Conservation (phyloP, 163 green algal genomes). For the Volvox carteri region DNA sequence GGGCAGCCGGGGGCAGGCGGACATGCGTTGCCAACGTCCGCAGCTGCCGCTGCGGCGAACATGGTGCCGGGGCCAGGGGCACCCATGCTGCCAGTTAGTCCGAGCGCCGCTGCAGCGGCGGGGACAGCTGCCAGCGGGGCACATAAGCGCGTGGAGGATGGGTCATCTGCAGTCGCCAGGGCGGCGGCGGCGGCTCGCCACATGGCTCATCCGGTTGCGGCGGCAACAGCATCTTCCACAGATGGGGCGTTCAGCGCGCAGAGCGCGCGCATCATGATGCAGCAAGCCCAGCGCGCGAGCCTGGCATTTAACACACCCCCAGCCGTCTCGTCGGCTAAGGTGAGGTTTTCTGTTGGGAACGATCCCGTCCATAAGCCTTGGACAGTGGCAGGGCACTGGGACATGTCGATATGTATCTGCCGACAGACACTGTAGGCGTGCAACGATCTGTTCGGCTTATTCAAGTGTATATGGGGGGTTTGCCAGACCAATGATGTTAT, state of each 20-base stretch:
- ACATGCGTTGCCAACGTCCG: background rate
- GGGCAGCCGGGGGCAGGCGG: background rate
- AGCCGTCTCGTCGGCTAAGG: conserved; percentile 33
- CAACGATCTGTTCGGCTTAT: too few relatives aligned
- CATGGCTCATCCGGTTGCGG: conserved; percentile 25
- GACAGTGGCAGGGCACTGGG: too few relatives aligned
- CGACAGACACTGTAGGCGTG: too few relatives aligned
- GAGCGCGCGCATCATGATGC: conserved; percentile 58
- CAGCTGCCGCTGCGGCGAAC: conserved; percentile 21
- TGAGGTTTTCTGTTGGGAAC: background rate
- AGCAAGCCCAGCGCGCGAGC: conserved; percentile 50
- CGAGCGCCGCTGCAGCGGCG: background rate
- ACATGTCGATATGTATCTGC: too few relatives aligned
- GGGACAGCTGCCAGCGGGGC: background rate
- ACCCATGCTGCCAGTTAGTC: conserved; percentile 4
- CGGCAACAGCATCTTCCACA: background rate
- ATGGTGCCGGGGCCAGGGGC: conserved; percentile 10
- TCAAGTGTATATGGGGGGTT: too few relatives aligned
- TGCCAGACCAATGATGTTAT: too few relatives aligned
- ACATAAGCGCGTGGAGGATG: conserved; percentile 32
- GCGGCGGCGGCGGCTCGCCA: conserved; percentile 32
- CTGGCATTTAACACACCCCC: conserved; percentile 38
- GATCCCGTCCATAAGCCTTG: background rate
- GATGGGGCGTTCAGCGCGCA: conserved; percentile 18
- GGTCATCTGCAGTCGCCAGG: background rate